Base-by-base conservation (phyloP, 208 protist genomes). In the Trypanosoma mega region DNA sequence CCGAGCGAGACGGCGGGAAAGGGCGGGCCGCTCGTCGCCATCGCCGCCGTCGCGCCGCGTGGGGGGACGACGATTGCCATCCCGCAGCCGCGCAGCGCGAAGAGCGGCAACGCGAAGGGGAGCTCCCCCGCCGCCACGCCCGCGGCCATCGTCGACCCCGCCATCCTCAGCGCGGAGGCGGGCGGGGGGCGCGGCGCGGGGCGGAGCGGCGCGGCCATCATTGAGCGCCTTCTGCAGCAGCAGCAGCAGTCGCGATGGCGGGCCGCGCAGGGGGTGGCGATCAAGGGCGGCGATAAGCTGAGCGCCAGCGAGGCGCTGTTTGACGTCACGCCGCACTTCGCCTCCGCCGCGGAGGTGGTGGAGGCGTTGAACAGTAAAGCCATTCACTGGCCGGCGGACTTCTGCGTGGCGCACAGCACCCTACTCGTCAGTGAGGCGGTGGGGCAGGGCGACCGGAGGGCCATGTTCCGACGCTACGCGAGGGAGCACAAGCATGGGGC, bases 221-320 rank as follows among this genome's bases (percentile, higher is more conserved):
- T 78, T 37, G 48, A 67, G 27, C 61, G 69, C 2, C 73, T 84
- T 36, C 24, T 71, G 43, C 71, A 68, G 47, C 68, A 67, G 46
- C 68, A 76, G 37, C 69, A 76, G 44, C 75, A 80, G 43, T 66
- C 70, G 45, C 70, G 66, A 27, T 94, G 87, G 87, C 75, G 78
- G 51, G 31, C 63, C 3, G 54, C 71, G 11, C 65, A 87, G 37
- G 74, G 67, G 45, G 85, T 91, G 39, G 48, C 66, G 12, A 55
- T 92, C 14, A 95, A 95, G 57, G 76, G 66, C 41, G 85, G 68
- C 67, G 85, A 94, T 33, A 91, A 90, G 67, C 70, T 94, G 7
- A 81, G 63, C 12, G 54, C 46, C 5, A 37, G 58, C 23, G 88
- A 95, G 60, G 36, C 43, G 23, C 30, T 68, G 8, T 91, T 88